Base-by-base conservation (phyloP, 2,329 filamentous ascomycete genomes). In the Camillea tinctor region DNA sequence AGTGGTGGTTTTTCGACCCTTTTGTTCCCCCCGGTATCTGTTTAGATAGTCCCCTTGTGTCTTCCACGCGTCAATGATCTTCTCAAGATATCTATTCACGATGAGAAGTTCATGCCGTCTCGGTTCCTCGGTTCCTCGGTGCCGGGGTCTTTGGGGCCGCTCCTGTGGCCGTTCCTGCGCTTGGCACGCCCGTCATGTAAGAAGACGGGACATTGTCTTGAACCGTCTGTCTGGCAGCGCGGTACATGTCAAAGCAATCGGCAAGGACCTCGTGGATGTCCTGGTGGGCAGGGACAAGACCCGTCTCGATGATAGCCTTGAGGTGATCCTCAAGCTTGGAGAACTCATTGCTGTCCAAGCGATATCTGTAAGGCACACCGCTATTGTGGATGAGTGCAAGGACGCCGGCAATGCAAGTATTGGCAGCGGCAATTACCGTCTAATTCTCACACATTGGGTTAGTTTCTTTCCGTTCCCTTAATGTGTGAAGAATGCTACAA, bases 311-410 rank as follows among this genome's bases (percentile, higher is more conserved):
- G 4, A 84, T 71, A 61, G 79, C 76, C 66, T 80, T 80, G 66
- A 84, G 75, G 64, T 79, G 75, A 60, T 83, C 80, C 64, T 84
- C 81, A 24, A 84, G 73, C 48, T 77, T 75, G 56, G 75, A 74
- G 65, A 83, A 84, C 66, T 84, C 80, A 24, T 77, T 75, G 64
- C 77, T 77, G 66, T 84, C 76, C 54, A 77, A 77, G 24, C 81
- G 76, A 63, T 83, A 83, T 7, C 81, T 73, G 61, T 83, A 80
- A 2, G 82, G 81, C 19, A 84, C 67, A 1, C 82, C 82, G 60
- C 80, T 83, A 66, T 84, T 84, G 70, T 84, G 81, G 59, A 84
- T 65, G 17, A 84, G 72, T 2, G 80, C 82, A 4, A 84, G 73
- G 6, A 84, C 66, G 1, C 82, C 82, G 7, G 82, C 79, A 49